Evolutionary conservation across 148 eudicot genomes (phyloP), one percentile per base, ranked within the genome.

Genomic region (Spergularia marina): DNA sequence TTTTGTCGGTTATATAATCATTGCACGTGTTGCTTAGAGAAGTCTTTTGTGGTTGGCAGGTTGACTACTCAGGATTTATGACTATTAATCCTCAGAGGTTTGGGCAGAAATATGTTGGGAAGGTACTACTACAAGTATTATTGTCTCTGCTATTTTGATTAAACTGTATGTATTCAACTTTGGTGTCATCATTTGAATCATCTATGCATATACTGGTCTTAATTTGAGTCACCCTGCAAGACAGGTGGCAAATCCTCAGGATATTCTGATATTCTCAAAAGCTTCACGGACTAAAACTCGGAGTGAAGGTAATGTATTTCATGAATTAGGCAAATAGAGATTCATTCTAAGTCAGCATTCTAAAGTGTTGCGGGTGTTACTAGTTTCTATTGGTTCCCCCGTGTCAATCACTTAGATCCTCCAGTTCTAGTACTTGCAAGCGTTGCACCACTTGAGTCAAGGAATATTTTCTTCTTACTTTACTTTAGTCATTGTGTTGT

Each of bases 171-270:
- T 67, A 36, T 72, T 9, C 54, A 61, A 40, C 66, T 15, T 55
- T 64, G 17, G 57, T 65, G 64, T 49, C 69, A 53, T 41, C 17
- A 65, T 61, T 73, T 77, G 74, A 75, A 41, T 10, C 40, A 21
- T 70, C 66, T 71, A 21, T 73, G 20, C 56, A 65, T 61, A 30
- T 69, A 20, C 44, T 64, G 10, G 51, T 62, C 39, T 44, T 23
- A 70, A 65, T 61, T 73, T 77, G 74, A 75, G 51, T 10, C 40
- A 21, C 68, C 66, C 71, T 78, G 75, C 74, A 79, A 75, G 44
- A 60, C 72, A 95, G 99, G 98, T 95, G 76, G 99, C 99, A 74
- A 95, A 95, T 86, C 99, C 99, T 76, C 99, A 95, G 86, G 98
- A 95, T 78, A 95, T 95, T 76, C 87, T 95, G 71, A 95, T 92